These are phyloP conservation scores for Trichosporon sp. DNA, from an alignment of 1,284 basidiomycete species.

Conservation along the genomic window DNA sequence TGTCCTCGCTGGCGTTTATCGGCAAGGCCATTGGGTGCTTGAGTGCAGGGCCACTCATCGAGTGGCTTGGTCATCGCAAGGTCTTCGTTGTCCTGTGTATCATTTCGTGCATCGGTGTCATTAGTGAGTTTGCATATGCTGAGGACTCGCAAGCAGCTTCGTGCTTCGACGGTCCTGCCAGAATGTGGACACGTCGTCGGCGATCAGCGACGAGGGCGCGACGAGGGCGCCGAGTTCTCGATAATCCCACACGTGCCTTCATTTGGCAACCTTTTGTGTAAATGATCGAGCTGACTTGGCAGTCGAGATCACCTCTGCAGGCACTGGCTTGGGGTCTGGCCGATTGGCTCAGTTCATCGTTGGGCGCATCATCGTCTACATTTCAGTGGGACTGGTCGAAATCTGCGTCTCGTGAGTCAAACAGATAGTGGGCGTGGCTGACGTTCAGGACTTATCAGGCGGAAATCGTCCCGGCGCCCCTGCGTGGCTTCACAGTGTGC, in stretches of 20 bases:
- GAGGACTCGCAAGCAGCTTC: background rate
- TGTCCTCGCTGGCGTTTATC: constrained; percentile 27
- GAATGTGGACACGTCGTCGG: background rate
- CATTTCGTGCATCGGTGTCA: constrained; percentile 23
- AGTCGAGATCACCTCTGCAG: constrained; percentile 26
- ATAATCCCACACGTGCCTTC: background rate
- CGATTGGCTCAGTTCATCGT: constrained; percentile 29
- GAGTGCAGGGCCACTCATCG: constrained; percentile 22
- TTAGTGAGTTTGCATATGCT: constrained; percentile 18
- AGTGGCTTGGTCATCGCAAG: constrained; percentile 27
- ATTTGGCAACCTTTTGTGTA: background rate
- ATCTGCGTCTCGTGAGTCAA: constrained; percentile 23
- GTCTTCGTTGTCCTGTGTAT: constrained; percentile 20
- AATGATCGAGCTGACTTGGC: constrained; percentile 4
- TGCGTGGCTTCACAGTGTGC: constrained; percentile 25
- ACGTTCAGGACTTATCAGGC: constrained; percentile 28
- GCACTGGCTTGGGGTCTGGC: background rate
- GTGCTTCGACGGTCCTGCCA: too few relatives aligned
- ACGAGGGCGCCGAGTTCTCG: background rate
- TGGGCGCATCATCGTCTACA: constrained; percentile 31
- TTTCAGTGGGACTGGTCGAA: constrained; percentile 28
- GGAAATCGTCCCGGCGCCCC: constrained; percentile 26
- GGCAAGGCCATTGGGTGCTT: constrained; percentile 29
- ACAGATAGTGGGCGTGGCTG: background rate
- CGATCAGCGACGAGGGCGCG: background rate